Evolutionary conservation across 139 green algal species (phyloP).

Genomic region (Limnomonas spitsbergensis): DNA sequence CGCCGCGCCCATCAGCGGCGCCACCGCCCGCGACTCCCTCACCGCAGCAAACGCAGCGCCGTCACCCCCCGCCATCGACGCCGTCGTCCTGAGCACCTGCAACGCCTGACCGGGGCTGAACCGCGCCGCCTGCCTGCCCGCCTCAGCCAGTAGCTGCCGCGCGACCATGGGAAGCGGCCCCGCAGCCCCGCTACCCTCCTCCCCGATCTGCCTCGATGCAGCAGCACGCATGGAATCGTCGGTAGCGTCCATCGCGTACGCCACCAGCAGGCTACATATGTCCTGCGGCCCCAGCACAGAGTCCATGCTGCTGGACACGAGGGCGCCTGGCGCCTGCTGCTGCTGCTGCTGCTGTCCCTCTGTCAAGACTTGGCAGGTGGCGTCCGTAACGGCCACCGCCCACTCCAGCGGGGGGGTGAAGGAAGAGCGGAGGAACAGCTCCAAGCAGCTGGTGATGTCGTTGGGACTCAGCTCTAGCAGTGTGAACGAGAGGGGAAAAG

Average conservation of each 20-base stretch:
- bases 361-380: too few relatives aligned
- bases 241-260: neutral
- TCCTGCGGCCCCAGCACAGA: neutral
- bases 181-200: neutral
- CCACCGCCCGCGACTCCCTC: neutral
- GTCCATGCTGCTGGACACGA: too few relatives aligned
- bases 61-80: neutral
- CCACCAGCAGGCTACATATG: neutral
- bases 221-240: neutral
- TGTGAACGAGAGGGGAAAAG: neutral
- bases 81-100: neutral
- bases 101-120: neutral
- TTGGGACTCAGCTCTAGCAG: neutral
- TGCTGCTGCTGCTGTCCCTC: too few relatives aligned
- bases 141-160: neutral
- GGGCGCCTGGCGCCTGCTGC: too few relatives aligned
- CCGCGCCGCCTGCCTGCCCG: too few relatives aligned
- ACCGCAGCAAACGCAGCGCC: neutral
- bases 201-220: too few relatives aligned
- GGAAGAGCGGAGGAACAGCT: neutral
- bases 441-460: neutral
- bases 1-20: neutral
- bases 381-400: neutral
- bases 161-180: neutral
- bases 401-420: neutral